Evolutionary conservation across 129 eudicot genomes (phyloP).

Genomic region (Heracleum sosnowskyi): DNA sequence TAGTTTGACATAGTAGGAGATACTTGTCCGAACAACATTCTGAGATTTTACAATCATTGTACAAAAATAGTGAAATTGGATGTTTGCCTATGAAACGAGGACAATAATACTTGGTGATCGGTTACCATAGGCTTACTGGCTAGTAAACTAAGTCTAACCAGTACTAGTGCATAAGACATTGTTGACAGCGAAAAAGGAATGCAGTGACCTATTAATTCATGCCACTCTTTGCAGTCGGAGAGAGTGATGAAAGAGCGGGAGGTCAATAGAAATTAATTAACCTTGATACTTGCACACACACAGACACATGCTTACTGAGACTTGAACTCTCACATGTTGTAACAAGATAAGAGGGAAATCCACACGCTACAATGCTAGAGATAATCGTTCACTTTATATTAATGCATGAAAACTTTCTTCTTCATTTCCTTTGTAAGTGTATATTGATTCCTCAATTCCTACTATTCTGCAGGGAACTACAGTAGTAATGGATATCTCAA

Average conservation of each 20-base stretch:
- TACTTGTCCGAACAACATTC: neutral
- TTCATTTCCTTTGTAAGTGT: neutral
- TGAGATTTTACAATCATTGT: neutral
- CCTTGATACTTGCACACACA: too few relatives aligned
- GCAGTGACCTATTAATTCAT: neutral
- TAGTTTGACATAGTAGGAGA: too few relatives aligned
- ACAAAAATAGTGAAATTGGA: neutral
- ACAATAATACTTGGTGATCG: neutral
- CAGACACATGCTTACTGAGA: too few relatives aligned
- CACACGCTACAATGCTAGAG: neutral
- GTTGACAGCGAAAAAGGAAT: neutral
- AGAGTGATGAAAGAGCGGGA: neutral
- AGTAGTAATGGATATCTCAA: conserved; percentile 79
- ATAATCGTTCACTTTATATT: neutral
- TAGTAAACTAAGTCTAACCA: neutral
- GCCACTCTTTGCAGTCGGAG: neutral
- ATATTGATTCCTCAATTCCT: neutral
- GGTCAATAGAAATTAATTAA: too few relatives aligned
- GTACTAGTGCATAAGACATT: too few relatives aligned
- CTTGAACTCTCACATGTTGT: too few relatives aligned
- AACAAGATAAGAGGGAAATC: too few relatives aligned
- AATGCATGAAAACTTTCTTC: neutral
- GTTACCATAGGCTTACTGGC: neutral
- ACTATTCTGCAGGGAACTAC: conserved; percentile 65
- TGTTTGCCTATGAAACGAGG: neutral